These are phyloP conservation scores for Conticribra guillardii DNA, from an alignment of 108 stramenopile species.

Conservation along the genomic window DNA sequence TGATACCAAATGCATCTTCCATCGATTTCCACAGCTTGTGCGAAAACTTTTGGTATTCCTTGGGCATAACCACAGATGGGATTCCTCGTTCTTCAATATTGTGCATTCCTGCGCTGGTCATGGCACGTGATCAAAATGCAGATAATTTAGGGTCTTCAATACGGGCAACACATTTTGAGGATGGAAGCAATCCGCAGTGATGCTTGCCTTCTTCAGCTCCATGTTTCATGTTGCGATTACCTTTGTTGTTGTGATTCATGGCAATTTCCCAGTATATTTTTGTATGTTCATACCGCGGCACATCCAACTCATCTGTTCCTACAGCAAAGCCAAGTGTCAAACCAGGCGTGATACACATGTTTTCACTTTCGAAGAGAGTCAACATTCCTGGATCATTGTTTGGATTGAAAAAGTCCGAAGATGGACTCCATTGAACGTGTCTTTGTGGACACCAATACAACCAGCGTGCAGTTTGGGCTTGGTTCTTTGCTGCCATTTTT, in stretches of 20 bases:
- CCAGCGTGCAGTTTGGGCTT: conserved; percentile 48
- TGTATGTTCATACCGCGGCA: conserved; percentile 68
- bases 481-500: not conserved
- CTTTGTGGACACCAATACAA: conserved; percentile 80
- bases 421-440: conserved; percentile 77
- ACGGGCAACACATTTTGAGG: conserved; percentile 34
- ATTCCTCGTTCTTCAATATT: conserved; percentile 43
- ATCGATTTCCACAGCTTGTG: conserved; percentile 34
- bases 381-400: conserved; percentile 37
- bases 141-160: conserved; percentile 57
- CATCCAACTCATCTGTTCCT: conserved; percentile 46
- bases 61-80: conserved; percentile 11
- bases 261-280: conserved; percentile 38
- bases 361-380: conserved; percentile 38
- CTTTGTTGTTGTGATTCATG: not conserved
- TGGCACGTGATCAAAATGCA: conserved; percentile 77
- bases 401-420: conserved; percentile 26
- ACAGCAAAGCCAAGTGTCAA: conserved; percentile 79
- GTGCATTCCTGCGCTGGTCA: conserved; percentile 84
- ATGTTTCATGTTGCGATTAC: conserved; percentile 8
- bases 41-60: conserved; percentile 4
- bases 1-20: conserved; percentile 38
- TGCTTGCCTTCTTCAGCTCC: conserved; percentile 6
- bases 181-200: conserved; percentile 50
- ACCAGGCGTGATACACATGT: conserved; percentile 79